Evolutionary conservation across 139 green algal species (phyloP), one percentile per base, ranked within the genome.

Genomic region (Haematococcus lacustris): DNA sequence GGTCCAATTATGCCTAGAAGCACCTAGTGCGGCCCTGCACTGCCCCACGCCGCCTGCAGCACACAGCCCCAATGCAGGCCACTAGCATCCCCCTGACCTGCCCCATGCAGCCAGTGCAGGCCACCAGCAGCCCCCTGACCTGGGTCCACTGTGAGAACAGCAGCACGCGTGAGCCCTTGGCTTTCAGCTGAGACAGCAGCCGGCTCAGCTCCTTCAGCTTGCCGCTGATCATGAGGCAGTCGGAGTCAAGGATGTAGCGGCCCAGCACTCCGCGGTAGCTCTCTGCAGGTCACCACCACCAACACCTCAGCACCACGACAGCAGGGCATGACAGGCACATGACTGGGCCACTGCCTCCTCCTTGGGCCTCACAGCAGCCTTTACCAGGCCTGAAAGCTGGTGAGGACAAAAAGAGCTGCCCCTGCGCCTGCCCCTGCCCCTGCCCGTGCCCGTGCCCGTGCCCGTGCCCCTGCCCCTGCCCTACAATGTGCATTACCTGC

Each of bases 111-210:
- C n/a, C n/a, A n/a, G n/a, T n/a, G n/a, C n/a, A n/a, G n/a, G n/a
- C n/a, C n/a, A n/a, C n/a, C n/a, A n/a, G n/a, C n/a, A n/a, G n/a
- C n/a, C n/a, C n/a, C n/a, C 62, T 30, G 35, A 62, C 51, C 70
- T 75, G 59, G 3, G 74, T 80, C 68, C 74, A 80, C 47, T 80
- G 74, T 3, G 38, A 88, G 86, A 96, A 96, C 57, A 98, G 93
- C 38, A 98, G 86, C 41, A 89, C 85, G 0, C 90, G 77, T 47
- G 77, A 88, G 41, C 88, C 88, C 38, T 66, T 66, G 21, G 61
- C 73, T 69, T 89, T 81, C 43, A 96, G 78, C 62, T 83, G 66
- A 0, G 76, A 75, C 63, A 96, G 84, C 69, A 97, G 80, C 50
- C 74, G 74, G 5, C 82, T 73, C 35, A 87, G 80, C 3, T 66